A percentile compares a stretch with the other conserved stretches of the same genome.
These are phyloP conservation scores for Acanthamoeba healyi DNA, from an alignment of 208 protist genomes.

Conservation along the genomic window DNA sequence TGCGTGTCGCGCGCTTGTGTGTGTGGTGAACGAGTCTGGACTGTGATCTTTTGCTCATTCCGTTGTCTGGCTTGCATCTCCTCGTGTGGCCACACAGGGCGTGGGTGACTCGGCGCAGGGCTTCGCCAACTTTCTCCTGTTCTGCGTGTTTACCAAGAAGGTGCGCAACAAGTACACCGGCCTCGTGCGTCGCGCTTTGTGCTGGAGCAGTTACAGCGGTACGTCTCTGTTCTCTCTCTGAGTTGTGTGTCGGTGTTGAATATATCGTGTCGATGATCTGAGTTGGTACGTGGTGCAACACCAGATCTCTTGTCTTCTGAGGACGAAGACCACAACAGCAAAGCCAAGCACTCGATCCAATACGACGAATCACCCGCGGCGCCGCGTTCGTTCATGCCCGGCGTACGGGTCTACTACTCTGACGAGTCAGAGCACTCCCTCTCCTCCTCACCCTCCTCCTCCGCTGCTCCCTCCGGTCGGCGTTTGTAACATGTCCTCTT, in stretches of 20 bases:
- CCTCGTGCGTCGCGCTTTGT: background rate
- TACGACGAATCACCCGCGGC: background rate
- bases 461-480: no score
- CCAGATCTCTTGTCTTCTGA: background rate
- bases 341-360: slow-evolving; percentile 12
- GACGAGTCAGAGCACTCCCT: background rate
- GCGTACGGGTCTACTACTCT: slow-evolving; percentile 56
- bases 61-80: background rate
- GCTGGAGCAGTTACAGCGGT: background rate
- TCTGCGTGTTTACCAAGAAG: slow-evolving; percentile 70
- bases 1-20: no score
- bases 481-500: no score
- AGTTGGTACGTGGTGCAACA: no score
- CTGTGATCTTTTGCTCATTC: background rate
- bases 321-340: slow-evolving; percentile 3
- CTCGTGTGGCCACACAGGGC: background rate
- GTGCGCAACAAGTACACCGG: slow-evolving; percentile 46
- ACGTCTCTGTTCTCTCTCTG: background rate
- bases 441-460: background rate
- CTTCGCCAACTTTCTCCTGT: slow-evolving; percentile 74
- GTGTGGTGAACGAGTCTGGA: background rate
- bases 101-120: slow-evolving; percentile 72
- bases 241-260: background rate
- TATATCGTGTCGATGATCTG: background rate
- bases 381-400: slow-evolving; percentile 28